A percentile compares a stretch with the other conserved stretches of the same genome.
phyloP scores from a whole-genome alignment of 352 stramenopile genomes.

The Phytophthora agathidicida region DNA sequence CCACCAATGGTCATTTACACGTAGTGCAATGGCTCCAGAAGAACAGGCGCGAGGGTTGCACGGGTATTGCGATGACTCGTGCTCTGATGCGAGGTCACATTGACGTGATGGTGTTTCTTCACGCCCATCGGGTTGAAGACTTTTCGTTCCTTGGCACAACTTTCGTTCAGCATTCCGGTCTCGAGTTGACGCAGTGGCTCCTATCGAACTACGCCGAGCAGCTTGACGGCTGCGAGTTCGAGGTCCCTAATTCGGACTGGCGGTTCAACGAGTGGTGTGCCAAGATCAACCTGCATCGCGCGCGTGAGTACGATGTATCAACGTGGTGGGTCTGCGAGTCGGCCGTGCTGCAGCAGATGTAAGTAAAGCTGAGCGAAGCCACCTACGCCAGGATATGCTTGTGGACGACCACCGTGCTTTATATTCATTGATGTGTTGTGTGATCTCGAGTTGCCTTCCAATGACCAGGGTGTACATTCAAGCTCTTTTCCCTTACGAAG shows the following conservation, averaged over 20 bases:
- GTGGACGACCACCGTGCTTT: no score
- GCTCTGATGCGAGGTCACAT: conserved; percentile 16
- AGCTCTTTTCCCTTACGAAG: not conserved
- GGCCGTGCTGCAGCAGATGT: not conserved
- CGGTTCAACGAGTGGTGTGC: conserved; percentile 26
- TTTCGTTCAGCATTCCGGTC: conserved; percentile 18
- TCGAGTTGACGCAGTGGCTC: conserved; percentile 21
- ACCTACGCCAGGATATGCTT: conserved; percentile 17
- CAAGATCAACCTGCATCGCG: conserved; percentile 19
- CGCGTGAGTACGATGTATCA: conserved; percentile 8
- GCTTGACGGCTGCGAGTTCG: conserved; percentile 16
- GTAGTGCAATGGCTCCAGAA: conserved; percentile 24
- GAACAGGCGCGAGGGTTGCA: conserved; percentile 14
- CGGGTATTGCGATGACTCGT: conserved; percentile 8
- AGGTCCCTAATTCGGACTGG: conserved; percentile 26
- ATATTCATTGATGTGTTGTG: conserved; percentile 3
- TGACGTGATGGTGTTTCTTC: conserved; percentile 27
- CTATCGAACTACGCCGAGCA: conserved; percentile 13
- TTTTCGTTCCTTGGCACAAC: conserved; percentile 30
- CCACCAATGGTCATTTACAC: conserved; percentile 11
- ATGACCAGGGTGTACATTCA: not conserved
- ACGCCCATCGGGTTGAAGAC: conserved; percentile 10
- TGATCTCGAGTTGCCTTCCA: not conserved
- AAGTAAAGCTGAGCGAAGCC: conserved; percentile 2
- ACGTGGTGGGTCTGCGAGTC: conserved; percentile 30